Conservation (phyloP, 257 asterid species). For the Solanum paucissectum region DNA sequence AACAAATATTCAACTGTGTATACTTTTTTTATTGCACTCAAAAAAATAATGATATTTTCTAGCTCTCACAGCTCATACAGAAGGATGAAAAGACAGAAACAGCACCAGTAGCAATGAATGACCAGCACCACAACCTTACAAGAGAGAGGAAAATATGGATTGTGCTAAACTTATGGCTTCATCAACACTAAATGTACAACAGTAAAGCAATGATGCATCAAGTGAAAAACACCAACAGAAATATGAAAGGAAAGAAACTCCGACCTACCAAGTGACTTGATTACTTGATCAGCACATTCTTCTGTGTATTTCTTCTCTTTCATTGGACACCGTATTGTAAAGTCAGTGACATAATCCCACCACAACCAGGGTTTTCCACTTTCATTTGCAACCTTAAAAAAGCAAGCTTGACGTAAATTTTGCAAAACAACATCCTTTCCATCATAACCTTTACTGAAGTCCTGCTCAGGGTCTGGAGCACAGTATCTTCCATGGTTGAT, state of each 20-base stretch:
- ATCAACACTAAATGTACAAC: neutral
- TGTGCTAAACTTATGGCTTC: neutral
- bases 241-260: neutral
- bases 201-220: neutral
- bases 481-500: slow-evolving; percentile 66
- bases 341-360: slow-evolving; percentile 73
- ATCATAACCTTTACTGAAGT: slow-evolving; percentile 59
- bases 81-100: neutral
- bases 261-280: slow-evolving; percentile 24
- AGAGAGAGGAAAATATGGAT: neutral
- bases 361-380: slow-evolving; percentile 66
- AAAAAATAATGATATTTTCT: neutral
- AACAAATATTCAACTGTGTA: neutral
- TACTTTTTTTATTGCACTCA: neutral
- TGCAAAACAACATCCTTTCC: slow-evolving; percentile 59
- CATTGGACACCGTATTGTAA: slow-evolving; percentile 63
- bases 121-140: neutral
- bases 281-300: slow-evolving; percentile 58
- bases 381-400: slow-evolving; percentile 57
- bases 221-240: neutral
- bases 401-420: slow-evolving; percentile 58
- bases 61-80: neutral
- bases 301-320: slow-evolving; percentile 48
- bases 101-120: neutral
- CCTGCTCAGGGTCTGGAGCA: slow-evolving; percentile 75